Evolutionary conservation across 2,329 filamentous ascomycete genomes (phyloP).

Genomic region (Botrytis cinerea): DNA sequence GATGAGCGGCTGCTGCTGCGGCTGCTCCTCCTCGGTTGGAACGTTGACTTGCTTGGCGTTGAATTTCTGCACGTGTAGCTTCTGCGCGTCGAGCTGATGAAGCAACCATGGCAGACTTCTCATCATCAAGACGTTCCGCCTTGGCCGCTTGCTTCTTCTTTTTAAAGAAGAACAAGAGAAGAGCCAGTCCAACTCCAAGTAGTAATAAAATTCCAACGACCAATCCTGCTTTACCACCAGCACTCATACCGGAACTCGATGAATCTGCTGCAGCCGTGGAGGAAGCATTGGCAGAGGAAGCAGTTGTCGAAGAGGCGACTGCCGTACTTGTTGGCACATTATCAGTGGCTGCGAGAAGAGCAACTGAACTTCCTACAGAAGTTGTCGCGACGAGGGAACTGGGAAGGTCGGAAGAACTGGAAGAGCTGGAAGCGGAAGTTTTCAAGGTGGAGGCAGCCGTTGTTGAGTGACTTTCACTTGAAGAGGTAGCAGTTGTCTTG

Average conservation of each 20-base stretch:
- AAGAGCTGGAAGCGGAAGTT: slow-evolving; percentile 11
- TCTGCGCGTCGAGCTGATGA: slow-evolving; percentile 31
- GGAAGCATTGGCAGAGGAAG: slow-evolving; percentile 23
- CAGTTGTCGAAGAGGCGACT: slow-evolving; percentile 19
- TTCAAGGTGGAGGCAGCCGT: slow-evolving; percentile 20
- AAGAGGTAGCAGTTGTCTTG: not conserved
- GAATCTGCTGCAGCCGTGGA: slow-evolving; percentile 22
- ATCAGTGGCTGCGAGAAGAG: slow-evolving; percentile 26
- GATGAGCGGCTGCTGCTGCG: slow-evolving; percentile 64
- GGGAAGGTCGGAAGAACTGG: slow-evolving; percentile 24
- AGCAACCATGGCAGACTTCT: slow-evolving; percentile 51
- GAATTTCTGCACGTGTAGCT: slow-evolving; percentile 34
- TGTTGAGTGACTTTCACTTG: not conserved
- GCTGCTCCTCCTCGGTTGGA: slow-evolving; percentile 37
- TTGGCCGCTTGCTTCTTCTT: slow-evolving; percentile 68
- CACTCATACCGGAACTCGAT: slow-evolving; percentile 37
- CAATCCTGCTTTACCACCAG: slow-evolving; percentile 70
- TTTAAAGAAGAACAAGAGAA: slow-evolving; percentile 71
- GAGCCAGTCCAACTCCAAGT: slow-evolving; percentile 64
- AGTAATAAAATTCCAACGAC: slow-evolving; percentile 77
- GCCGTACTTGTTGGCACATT: slow-evolving; percentile 8
- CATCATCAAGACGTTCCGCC: slow-evolving; percentile 57
- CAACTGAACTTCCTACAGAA: slow-evolving; percentile 25
- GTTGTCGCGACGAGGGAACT: slow-evolving; percentile 30
- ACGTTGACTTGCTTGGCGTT: slow-evolving; percentile 13